These are phyloP conservation scores for Tetrapisispora taiwanensis DNA, from an alignment of 805 yeast species.

Conservation along the genomic window DNA sequence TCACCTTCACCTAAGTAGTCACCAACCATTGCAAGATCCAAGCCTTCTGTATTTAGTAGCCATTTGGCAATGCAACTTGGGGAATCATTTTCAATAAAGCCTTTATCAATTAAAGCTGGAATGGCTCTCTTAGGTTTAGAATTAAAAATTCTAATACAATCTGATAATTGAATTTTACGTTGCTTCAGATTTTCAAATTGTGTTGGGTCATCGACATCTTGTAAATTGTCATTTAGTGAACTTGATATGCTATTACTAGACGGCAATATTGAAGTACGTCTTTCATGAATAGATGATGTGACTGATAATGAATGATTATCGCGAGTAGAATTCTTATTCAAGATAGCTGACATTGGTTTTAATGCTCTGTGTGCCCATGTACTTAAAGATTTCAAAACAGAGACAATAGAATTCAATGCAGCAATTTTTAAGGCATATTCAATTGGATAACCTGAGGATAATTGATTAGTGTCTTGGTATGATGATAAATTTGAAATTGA, in stretches of 20 bases:
- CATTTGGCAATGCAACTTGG: constrained; percentile 69
- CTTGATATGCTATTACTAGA: constrained; percentile 12
- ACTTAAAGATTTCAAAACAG: constrained; percentile 68
- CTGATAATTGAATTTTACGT: constrained; percentile 70
- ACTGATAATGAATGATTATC: constrained; percentile 8
- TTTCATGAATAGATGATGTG: constrained; percentile 12
- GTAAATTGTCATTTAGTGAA: constrained; percentile 10
- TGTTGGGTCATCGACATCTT: constrained; percentile 57
- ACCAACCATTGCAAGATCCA: constrained; percentile 79
- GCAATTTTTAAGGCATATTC: constrained; percentile 80
- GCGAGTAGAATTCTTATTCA: constrained; percentile 1
- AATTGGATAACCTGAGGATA: constrained; percentile 42
- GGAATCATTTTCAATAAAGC: constrained; percentile 49
- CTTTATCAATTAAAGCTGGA: constrained; percentile 45
- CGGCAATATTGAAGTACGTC: constrained; percentile 5
- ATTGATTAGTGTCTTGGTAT: constrained; percentile 12
- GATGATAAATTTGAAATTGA: constrained; percentile 55
- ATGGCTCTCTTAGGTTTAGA: constrained; percentile 79
- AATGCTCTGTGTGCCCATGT: constrained; percentile 76
- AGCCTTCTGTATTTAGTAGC: constrained; percentile 59
- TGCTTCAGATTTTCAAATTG: constrained; percentile 81
- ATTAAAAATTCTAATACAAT: constrained; percentile 71
- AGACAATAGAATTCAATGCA: constrained; percentile 70
- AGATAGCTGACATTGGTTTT: constrained; percentile 17
- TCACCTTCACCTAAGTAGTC: constrained; percentile 88